Conservation (phyloP, 148 eudicot species). For the Rhododendron griersonianum region DNA sequence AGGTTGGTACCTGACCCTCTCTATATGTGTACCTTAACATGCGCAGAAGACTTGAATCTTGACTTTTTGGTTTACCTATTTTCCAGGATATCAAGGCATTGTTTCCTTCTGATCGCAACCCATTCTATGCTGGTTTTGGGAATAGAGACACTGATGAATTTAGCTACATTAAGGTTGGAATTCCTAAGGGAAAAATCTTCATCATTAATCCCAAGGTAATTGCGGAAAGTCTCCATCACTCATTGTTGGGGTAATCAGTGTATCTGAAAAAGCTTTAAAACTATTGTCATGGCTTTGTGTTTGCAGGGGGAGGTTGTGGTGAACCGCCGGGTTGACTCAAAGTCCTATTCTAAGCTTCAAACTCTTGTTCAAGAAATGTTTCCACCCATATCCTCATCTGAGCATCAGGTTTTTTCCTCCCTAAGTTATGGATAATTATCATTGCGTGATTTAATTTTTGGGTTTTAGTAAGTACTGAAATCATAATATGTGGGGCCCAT, state of each 20-base stretch:
- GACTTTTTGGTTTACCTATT: conserved; percentile 7
- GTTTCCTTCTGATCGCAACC: conserved; percentile 70
- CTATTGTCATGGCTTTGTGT: conserved; percentile 6
- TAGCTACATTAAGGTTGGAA: conserved; percentile 90
- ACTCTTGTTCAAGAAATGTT: conserved; percentile 80
- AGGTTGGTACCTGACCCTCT: conserved; percentile 46
- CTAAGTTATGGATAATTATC: neutral
- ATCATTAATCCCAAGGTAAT: conserved; percentile 92
- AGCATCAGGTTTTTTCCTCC: conserved; percentile 60
- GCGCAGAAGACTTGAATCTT: neutral
- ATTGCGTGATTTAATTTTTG: neutral
- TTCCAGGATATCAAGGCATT: conserved; percentile 79
- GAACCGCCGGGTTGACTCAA: conserved; percentile 60
- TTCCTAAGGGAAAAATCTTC: conserved; percentile 81
- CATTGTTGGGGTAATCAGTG: neutral
- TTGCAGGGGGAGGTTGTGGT: conserved; percentile 83
- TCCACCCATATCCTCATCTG: conserved; percentile 54
- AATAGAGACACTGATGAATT: conserved; percentile 94
- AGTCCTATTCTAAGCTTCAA: conserved; percentile 81
- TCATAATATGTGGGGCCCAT: neutral
- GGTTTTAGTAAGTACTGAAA: neutral
- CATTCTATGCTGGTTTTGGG: conserved; percentile 98
- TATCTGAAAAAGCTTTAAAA: neutral
- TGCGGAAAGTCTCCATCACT: neutral
- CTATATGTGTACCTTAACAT: neutral